Base-by-base conservation (phyloP, 371 early-diverging fungal genomes). In the Lichtheimia ornata region DNA sequence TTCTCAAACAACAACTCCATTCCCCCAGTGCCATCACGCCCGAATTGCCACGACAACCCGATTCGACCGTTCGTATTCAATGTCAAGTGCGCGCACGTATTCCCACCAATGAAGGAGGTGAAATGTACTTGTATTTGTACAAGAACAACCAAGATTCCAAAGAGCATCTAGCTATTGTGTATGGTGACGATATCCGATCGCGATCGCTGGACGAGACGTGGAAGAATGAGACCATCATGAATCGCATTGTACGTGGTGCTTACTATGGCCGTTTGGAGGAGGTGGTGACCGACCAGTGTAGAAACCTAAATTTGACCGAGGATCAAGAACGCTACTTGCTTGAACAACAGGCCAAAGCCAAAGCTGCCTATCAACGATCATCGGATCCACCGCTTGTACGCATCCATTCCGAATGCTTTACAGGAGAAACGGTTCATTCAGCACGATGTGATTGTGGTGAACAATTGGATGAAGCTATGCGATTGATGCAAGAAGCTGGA, bases 341-440 rank as follows among this genome's bases (percentile, higher is more conserved):
- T 59, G 56, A 61, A 25, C 81, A 81, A 25, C 78, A 78, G 24
- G 63, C 58, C 41, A 58, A 70, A 40, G 74, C 70, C 6, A 76
- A 73, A 61, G 58, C 28, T 15, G 61, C 58, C 9, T 78, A 74
- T 73, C 61, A 51, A 49, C 27, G 53, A 35, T 65, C 52, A 1
- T 41, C 54, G 15, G 76, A 73, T 9, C 68, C 84, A 5, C 93
- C 97, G 5, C 71, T 97, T 53, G 93, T 90, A 4, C 88, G 97
- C 20, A 95, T 98, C 45, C 98, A 98, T 63, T 96, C 97, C 1
- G 95, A 94, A 64, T 98, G 98, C 66, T 97, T 94, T 64, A 98
- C 98, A 0, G 97, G 98, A 41, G 98, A 98, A 72, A 95, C 94
- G 0, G 88, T 97, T 2, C 88, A 90, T 47, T 94, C 94, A 4